A percentile compares a stretch with the other conserved stretches of the same genome.
These are phyloP conservation scores for Saxophila tyrrhenica DNA, from an alignment of 495 filamentous ascomycete species.

Conservation along the genomic window DNA sequence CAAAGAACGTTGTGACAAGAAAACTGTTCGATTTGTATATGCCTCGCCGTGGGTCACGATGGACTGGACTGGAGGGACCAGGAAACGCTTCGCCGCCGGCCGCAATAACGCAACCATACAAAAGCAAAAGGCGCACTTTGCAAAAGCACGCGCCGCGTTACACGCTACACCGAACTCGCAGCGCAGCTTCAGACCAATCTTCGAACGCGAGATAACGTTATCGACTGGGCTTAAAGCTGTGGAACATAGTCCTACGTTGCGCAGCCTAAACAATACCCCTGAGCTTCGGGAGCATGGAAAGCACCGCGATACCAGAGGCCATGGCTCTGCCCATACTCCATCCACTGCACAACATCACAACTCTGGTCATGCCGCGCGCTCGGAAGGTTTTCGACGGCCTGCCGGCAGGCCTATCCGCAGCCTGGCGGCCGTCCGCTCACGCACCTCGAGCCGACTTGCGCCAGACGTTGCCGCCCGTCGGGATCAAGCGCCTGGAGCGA, in stretches of 20 bases:
- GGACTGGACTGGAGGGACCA: conserved; percentile 19
- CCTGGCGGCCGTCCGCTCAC: too few species aligned
- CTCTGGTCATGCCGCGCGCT: too few species aligned
- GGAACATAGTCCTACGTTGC: not conserved
- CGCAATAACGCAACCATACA: conserved; percentile 8
- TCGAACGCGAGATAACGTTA: not conserved
- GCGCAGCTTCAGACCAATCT: not conserved
- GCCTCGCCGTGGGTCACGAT: too few species aligned
- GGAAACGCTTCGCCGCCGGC: conserved; percentile 8
- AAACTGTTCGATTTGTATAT: conserved; percentile 28
- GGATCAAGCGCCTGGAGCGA: too few species aligned
- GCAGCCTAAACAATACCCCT: not conserved
- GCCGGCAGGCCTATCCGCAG: too few species aligned
- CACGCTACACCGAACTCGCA: conserved; percentile 7
- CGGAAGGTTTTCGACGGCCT: too few species aligned
- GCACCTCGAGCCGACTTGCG: too few species aligned
- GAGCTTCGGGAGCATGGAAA: not conserved
- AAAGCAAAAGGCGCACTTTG: conserved; percentile 20
- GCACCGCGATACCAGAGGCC: not conserved
- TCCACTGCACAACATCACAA: too few species aligned
- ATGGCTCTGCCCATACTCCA: too few species aligned
- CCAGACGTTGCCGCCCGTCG: too few species aligned
- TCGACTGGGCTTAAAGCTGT: not conserved
- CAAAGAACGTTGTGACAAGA: not conserved
- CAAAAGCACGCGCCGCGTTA: conserved; percentile 6